These are phyloP conservation scores for Diddensiella santjacobensis DNA, from an alignment of 805 yeast genomes.

Conservation along the genomic window DNA sequence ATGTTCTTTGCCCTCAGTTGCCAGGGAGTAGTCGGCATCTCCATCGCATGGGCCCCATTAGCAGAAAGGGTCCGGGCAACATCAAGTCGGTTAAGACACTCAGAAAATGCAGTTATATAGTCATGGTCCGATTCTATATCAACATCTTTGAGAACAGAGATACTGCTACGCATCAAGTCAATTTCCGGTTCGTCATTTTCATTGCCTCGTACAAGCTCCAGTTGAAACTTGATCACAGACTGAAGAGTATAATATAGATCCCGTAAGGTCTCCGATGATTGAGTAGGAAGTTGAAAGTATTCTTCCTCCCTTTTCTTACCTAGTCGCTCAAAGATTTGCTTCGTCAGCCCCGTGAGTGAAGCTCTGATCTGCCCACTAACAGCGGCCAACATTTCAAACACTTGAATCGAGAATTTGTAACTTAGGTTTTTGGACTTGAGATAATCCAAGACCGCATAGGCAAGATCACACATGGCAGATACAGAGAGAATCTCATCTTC, in stretches of 20 bases:
- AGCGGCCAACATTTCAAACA: background rate
- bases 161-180: background rate
- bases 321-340: background rate
- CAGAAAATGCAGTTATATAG: background rate
- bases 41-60: background rate
- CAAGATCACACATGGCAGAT: background rate
- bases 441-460: background rate
- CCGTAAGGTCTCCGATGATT: background rate
- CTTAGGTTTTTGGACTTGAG: background rate
- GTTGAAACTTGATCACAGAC: background rate
- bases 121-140: background rate
- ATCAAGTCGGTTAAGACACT: background rate
- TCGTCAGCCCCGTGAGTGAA: background rate
- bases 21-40: slow-evolving; percentile 25
- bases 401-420: background rate
- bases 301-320: background rate
- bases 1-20: slow-evolving; percentile 18
- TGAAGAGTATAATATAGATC: background rate
- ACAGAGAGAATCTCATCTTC: background rate
- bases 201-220: background rate
- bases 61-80: background rate
- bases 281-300: background rate
- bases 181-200: background rate
- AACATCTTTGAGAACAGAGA: background rate
- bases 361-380: background rate